phyloP scores from a whole-genome alignment of 1,284 basidiomycete genomes.

The Clitocybe nebularis region DNA sequence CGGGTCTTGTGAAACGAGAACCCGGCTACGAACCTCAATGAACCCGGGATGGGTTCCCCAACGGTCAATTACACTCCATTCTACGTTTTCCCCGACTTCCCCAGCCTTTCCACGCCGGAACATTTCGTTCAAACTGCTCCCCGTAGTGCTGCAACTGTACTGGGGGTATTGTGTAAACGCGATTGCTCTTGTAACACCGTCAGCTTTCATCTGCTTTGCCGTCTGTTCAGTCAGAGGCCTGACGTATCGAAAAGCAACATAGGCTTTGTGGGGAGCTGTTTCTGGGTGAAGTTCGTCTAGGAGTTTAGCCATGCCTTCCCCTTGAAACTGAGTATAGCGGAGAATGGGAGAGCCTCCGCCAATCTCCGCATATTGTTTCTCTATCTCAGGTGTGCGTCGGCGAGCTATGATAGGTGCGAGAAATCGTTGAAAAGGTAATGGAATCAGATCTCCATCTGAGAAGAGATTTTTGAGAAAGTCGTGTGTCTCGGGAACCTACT shows the following conservation, averaged over 20 bases:
- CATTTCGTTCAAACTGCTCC: slow-evolving; percentile 94
- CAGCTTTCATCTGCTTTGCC: slow-evolving; percentile 80
- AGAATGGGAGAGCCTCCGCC: slow-evolving; percentile 99
- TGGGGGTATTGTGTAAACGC: slow-evolving; percentile 99
- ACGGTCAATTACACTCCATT: slow-evolving; percentile 98
- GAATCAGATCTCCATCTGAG: slow-evolving; percentile 93
- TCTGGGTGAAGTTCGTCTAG: slow-evolving; percentile 92
- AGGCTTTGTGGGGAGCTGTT: slow-evolving; percentile 94
- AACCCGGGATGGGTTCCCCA: slow-evolving; percentile 97
- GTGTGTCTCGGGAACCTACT: slow-evolving; percentile 79
- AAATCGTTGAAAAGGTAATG: slow-evolving; percentile 86
- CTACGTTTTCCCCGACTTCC: slow-evolving; percentile 58
- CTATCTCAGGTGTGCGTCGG: slow-evolving; percentile 91
- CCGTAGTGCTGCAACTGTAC: slow-evolving; percentile 98
- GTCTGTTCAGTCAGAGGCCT: slow-evolving; percentile 85
- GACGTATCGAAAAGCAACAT: slow-evolving; percentile 94
- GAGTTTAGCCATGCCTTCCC: slow-evolving; percentile 84
- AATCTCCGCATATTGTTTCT: slow-evolving; percentile 91
- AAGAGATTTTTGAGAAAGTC: slow-evolving; percentile 94
- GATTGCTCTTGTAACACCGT: slow-evolving; percentile 90
- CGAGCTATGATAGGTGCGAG: slow-evolving; percentile 89
- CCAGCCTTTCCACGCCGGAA: slow-evolving; percentile 61
- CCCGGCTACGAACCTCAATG: slow-evolving; percentile 66
- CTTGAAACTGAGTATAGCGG: slow-evolving; percentile 86
- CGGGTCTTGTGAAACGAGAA: background rate